Percentiles rank a stretch among this genome's conserved stretches.
phyloP scores from a whole-genome alignment of 345 rosid species.

The Euclidium syriacum region DNA sequence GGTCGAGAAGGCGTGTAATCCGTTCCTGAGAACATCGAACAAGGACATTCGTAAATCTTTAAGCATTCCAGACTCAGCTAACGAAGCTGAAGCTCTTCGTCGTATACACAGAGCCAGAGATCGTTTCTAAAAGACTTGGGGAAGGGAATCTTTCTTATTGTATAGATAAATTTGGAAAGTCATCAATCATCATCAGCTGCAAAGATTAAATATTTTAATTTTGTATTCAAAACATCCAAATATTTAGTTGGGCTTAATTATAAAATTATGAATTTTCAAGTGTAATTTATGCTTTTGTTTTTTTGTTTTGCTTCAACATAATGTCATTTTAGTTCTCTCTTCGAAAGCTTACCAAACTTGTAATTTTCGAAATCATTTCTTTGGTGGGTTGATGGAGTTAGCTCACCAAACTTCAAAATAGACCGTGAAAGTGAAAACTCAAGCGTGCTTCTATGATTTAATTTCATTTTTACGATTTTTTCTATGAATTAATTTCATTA shows the following conservation, averaged over 20 bases:
- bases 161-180: constrained; percentile 40
- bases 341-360: constrained; percentile 2
- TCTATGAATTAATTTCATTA: background rate
- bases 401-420: constrained; percentile 7
- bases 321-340: background rate
- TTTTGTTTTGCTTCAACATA: no score
- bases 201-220: constrained; percentile 8
- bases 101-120: constrained; percentile 73
- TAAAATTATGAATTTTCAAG: constrained; percentile 5
- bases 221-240: constrained; percentile 14
- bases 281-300: background rate
- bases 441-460: background rate
- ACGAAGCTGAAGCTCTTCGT: constrained; percentile 65
- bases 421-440: background rate
- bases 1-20: constrained; percentile 84
- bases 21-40: constrained; percentile 78
- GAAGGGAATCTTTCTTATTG: constrained; percentile 18
- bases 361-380: background rate
- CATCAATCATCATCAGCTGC: constrained; percentile 18
- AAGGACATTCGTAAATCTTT: constrained; percentile 58
- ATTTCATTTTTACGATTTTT: background rate
- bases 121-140: constrained; percentile 39
- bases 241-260: constrained; percentile 1
- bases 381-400: constrained; percentile 28
- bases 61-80: constrained; percentile 55